A percentile compares a stretch with the other conserved stretches of the same genome.
Evolutionary conservation across 1,284 basidiomycete genomes (phyloP).

Genomic region (Sphaerobolus stellatus): DNA sequence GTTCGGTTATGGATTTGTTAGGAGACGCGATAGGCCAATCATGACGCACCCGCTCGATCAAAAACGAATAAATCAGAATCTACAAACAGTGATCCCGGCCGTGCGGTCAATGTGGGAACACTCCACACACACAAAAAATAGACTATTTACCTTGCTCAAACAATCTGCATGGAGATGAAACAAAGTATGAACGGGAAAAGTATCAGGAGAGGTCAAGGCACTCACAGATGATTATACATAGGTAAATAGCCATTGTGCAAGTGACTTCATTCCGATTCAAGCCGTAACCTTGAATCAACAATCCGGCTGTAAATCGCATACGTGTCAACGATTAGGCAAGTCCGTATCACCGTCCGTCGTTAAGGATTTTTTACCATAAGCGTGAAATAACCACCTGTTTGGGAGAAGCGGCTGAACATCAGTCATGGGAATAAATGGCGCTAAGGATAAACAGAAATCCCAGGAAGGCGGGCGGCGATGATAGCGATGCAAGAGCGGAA

Average conservation of each 20-base stretch:
- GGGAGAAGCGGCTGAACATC: not conserved
- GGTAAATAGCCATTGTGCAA: conserved; percentile 13
- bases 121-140: not conserved
- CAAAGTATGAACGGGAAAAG: not conserved
- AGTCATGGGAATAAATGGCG: not conserved
- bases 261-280: conserved; percentile 1
- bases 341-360: not conserved
- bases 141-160: conserved; percentile 8
- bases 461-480: no score
- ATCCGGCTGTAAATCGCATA: conserved; percentile 1
- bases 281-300: conserved; percentile 11
- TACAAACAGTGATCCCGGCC: not conserved
- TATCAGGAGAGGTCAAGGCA: not conserved
- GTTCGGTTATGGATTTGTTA: not conserved
- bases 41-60: conserved; percentile 7
- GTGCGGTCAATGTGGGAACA: not conserved
- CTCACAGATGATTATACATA: conserved; percentile 13
- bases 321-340: not conserved
- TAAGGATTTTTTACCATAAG: conserved; percentile 1
- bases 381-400: conserved; percentile 13
- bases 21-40: not conserved
- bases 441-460: no score
- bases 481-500: not conserved
- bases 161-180: conserved; percentile 2
- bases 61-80: conserved; percentile 12